Evolutionary conservation across 192 early-diverging fungal genomes (phyloP), one percentile per base, ranked within the genome.

Genomic region (Backusella macrospora): DNA sequence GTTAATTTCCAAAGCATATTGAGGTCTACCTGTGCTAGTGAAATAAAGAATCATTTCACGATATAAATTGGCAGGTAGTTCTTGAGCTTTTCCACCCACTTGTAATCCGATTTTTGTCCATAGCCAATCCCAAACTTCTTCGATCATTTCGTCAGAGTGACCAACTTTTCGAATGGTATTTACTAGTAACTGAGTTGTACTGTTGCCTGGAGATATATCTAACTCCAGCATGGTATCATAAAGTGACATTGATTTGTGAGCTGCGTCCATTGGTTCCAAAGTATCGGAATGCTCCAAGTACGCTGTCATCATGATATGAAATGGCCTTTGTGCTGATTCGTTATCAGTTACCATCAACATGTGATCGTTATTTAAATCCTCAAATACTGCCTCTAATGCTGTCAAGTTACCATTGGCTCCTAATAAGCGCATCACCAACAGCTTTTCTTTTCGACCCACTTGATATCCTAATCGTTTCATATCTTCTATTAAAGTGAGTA

Each of bases 171-270:
- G 38, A 9, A 85, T 70, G 38, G 78, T 75, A 12, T 59, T 49
- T 14, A 72, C 49, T 4, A 85, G 46, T n/a, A 78, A 39, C 1
- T 29, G 68, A 2, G 72, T 76, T 2, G 78, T 77, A 16, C 82
- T 73, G 21, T 77, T 68, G 68, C 91, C 84, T 9, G 93, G 91
- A 63, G 80, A 64, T 38, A 92, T 55, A 3, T 89, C 86, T 37
- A 80, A 81, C 45, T 85, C 80, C 6, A 73, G 42, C 80, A 96
- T 87, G 49, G 85, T 70, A 14, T 90, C 84, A 71, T 88, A 92
- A 15, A 92, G 87, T 38, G 77, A 78, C 68, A 88, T 83, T 0
- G 93, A 92, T 73, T 91, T 87, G 1, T 81, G 78, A n/a, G 86
- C 74, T 37, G 75, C 47, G 3, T n/a, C 68, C 8, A 15, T 6